These are phyloP conservation scores for Golubevia sp. DNA, from an alignment of 1,284 basidiomycete species.

Conservation along the genomic window DNA sequence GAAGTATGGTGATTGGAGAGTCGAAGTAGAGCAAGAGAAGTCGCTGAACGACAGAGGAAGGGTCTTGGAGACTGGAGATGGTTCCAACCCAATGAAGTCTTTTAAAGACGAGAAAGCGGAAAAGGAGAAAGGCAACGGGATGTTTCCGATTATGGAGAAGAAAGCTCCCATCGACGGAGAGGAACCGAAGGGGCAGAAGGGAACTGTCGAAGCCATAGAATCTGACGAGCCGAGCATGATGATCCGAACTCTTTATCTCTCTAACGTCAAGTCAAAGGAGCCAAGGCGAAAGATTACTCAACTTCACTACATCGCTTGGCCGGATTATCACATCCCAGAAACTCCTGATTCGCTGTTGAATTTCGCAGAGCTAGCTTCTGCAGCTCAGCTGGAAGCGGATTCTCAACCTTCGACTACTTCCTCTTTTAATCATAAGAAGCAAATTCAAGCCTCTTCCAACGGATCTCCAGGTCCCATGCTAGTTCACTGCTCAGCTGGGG, in stretches of 20 bases:
- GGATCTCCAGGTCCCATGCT: constrained; percentile 33
- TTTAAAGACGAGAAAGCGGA: neutral
- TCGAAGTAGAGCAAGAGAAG: constrained; percentile 26
- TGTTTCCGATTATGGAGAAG: constrained; percentile 25
- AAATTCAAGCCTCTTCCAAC: neutral
- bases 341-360: constrained; percentile 37
- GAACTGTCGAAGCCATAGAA: neutral
- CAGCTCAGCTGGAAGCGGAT: constrained; percentile 16
- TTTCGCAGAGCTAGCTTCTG: constrained; percentile 34
- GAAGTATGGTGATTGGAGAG: constrained; percentile 69
- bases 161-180: constrained; percentile 8
- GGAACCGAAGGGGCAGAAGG: neutral
- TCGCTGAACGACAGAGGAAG: constrained; percentile 11
- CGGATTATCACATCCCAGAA: constrained; percentile 54
- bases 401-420: neutral
- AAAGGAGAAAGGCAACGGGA: constrained; percentile 15
- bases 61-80: constrained; percentile 1
- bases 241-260: constrained; percentile 32
- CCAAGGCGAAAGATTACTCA: constrained; percentile 29
- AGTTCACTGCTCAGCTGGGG: constrained; percentile 60
- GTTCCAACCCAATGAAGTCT: constrained; percentile 5
- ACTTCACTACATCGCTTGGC: constrained; percentile 57
- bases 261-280: constrained; percentile 16
- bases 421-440: too few relatives aligned
- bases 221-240: constrained; percentile 20